A percentile compares a stretch with the other conserved stretches of the same genome.
These are phyloP conservation scores for Bombardia bombarda DNA, from an alignment of 495 filamentous ascomycete genomes.

Conservation along the genomic window DNA sequence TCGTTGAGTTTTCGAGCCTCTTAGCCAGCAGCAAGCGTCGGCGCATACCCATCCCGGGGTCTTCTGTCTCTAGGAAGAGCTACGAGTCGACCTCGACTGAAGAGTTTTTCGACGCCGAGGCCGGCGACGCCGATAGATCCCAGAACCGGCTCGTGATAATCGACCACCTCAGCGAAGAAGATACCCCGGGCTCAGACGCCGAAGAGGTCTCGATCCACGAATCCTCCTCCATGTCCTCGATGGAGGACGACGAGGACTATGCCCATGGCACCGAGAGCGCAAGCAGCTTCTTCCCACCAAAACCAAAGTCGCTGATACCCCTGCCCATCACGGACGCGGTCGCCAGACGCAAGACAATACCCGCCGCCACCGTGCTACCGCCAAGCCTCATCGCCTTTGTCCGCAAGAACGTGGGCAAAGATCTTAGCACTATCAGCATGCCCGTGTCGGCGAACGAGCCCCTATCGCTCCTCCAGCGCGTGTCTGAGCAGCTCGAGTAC, in stretches of 20 bases:
- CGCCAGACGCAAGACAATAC: conserved; percentile 61
- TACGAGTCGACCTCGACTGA: conserved; percentile 67
- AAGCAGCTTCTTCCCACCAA: conserved; percentile 56
- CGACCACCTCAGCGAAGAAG: conserved; percentile 55
- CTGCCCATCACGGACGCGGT: conserved; percentile 61
- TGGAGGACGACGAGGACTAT: conserved; percentile 43
- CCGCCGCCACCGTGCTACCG: conserved; percentile 63
- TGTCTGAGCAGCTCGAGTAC: conserved; percentile 86
- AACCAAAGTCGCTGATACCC: conserved; percentile 67
- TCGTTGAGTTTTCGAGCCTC: conserved; percentile 71
- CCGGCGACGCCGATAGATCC: conserved; percentile 52
- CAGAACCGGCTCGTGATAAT: conserved; percentile 61
- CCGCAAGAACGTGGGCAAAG: conserved; percentile 96
- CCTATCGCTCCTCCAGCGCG: conserved; percentile 75
- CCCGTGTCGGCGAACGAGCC: conserved; percentile 95
- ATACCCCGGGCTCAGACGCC: conserved; percentile 38
- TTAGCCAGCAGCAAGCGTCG: conserved; percentile 72
- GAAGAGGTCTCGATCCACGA: conserved; percentile 54
- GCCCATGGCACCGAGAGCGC: conserved; percentile 29
- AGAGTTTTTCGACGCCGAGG: conserved; percentile 91
- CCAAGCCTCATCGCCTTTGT: conserved; percentile 90
- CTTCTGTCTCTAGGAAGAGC: conserved; percentile 57
- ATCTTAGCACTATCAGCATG: conserved; percentile 93
- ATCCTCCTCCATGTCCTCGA: conserved; percentile 52
- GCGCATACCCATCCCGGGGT: conserved; percentile 45